phyloP scores from a whole-genome alignment of 129 eudicot genomes.

The Rutidosis leptorrhynchoides region DNA sequence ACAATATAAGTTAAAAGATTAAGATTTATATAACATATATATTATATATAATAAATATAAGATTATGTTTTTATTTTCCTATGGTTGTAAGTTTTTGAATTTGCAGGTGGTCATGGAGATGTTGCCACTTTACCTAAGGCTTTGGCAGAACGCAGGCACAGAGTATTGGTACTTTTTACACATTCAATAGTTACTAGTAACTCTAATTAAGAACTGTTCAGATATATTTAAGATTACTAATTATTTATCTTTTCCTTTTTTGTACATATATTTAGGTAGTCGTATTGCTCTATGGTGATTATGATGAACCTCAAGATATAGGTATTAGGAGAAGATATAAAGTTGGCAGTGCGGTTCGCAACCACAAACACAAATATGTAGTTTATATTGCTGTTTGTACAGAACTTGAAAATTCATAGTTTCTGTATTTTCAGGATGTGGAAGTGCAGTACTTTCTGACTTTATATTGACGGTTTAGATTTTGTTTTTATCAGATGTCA shows the following conservation, averaged over 20 bases:
- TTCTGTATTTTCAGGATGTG: constrained; percentile 57
- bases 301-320: constrained; percentile 65
- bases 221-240: too few relatives aligned
- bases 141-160: constrained; percentile 88
- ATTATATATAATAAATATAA: too few relatives aligned
- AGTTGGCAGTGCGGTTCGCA: constrained; percentile 73
- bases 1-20: too few relatives aligned
- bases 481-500: constrained; percentile 80
- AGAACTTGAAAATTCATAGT: not conserved
- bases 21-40: too few relatives aligned
- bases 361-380: not conserved
- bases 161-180: constrained; percentile 76
- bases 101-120: constrained; percentile 97
- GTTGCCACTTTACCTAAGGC: constrained; percentile 98
- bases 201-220: not conserved
- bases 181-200: not conserved
- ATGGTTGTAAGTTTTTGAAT: not conserved
- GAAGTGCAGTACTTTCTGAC: constrained; percentile 83
- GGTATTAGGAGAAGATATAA: constrained; percentile 70
- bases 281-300: constrained; percentile 60
- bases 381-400: not conserved
- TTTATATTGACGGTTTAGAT: constrained; percentile 82
- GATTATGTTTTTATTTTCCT: not conserved
- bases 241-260: too few relatives aligned
- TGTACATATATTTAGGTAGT: constrained; percentile 52